Conservation (phyloP, 495 filamentous ascomycete genomes). For the Staphylotrichum tortipilum region DNA sequence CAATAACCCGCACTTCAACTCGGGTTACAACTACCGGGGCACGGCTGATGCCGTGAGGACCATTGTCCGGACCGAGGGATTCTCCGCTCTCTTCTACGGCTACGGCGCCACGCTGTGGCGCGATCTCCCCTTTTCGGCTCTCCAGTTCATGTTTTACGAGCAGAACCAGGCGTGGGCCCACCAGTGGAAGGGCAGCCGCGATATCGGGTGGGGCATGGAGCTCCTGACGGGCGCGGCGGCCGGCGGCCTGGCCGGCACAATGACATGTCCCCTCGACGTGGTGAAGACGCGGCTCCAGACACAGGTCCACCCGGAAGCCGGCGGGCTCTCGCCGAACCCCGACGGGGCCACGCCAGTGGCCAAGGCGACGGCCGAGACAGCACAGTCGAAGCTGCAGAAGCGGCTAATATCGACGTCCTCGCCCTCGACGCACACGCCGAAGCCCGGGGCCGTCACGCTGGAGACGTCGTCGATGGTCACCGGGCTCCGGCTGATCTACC, state of each 20-base stretch:
- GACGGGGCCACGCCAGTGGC: slow-evolving; percentile 2
- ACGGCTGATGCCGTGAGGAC: slow-evolving; percentile 72
- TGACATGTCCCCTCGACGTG: slow-evolving; percentile 93
- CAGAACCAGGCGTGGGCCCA: slow-evolving; percentile 78
- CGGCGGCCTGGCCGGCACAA: slow-evolving; percentile 85
- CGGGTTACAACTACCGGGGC: slow-evolving; percentile 87
- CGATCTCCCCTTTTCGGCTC: slow-evolving; percentile 87
- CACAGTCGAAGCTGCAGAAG: slow-evolving; percentile 36
- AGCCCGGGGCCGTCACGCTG: slow-evolving; percentile 64
- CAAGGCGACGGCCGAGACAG: slow-evolving; percentile 9
- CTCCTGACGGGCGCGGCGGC: slow-evolving; percentile 85
- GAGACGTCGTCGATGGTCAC: slow-evolving; percentile 83
- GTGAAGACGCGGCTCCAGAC: slow-evolving; percentile 98
- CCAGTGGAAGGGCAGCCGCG: slow-evolving; percentile 54
- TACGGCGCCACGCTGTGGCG: slow-evolving; percentile 92
- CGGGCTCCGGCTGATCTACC: slow-evolving; percentile 79
- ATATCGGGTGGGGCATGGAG: slow-evolving; percentile 79
- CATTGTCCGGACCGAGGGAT: slow-evolving; percentile 73
- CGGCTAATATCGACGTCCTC: slow-evolving; percentile 78
- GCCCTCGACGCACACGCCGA: slow-evolving; percentile 67
- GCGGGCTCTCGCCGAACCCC: background rate
- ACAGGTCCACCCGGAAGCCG: slow-evolving; percentile 54
- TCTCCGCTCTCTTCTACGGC: slow-evolving; percentile 80
- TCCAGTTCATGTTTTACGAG: slow-evolving; percentile 98
- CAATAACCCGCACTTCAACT: slow-evolving; percentile 87